Conservation (phyloP, 2,329 filamentous ascomycete genomes). For the Trichoderma oligosporum region DNA sequence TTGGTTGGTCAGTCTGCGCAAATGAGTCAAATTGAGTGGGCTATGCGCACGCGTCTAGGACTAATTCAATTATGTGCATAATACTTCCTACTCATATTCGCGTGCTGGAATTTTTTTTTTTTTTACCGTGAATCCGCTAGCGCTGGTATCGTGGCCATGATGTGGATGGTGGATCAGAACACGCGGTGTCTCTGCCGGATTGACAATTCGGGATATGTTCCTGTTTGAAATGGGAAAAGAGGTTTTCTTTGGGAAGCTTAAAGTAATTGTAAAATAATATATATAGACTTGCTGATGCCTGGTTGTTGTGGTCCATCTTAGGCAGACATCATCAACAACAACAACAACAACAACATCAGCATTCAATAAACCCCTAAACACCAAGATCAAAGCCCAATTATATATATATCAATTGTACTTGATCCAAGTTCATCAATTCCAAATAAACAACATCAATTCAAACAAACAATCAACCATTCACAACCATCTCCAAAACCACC, state of each 20-base stretch:
- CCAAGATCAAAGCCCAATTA: no score
- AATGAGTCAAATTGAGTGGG: constrained; percentile 9
- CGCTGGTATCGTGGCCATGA: constrained; percentile 9
- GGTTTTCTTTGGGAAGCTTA: neutral
- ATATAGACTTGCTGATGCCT: constrained; percentile 18
- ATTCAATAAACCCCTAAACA: neutral
- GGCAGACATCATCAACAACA: constrained; percentile 10
- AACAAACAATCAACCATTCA: neutral
- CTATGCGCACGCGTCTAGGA: neutral
- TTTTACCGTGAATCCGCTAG: neutral
- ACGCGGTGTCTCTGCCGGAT: neutral
- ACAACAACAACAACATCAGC: neutral
- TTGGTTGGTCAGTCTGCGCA: no score
- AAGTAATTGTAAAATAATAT: constrained; percentile 11
- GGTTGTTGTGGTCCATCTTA: neutral
- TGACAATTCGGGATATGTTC: neutral
- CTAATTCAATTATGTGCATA: no score
- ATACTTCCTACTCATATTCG: no score
- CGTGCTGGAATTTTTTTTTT: neutral
- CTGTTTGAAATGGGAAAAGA: neutral
- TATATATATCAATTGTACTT: no score
- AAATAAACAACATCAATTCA: neutral
- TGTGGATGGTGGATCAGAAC: constrained; percentile 1
- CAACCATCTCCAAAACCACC: neutral
- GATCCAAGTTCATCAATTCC: neutral